These are phyloP conservation scores for Aphanomyces astaci DNA, from an alignment of 352 stramenopile genomes.

Conservation along the genomic window DNA sequence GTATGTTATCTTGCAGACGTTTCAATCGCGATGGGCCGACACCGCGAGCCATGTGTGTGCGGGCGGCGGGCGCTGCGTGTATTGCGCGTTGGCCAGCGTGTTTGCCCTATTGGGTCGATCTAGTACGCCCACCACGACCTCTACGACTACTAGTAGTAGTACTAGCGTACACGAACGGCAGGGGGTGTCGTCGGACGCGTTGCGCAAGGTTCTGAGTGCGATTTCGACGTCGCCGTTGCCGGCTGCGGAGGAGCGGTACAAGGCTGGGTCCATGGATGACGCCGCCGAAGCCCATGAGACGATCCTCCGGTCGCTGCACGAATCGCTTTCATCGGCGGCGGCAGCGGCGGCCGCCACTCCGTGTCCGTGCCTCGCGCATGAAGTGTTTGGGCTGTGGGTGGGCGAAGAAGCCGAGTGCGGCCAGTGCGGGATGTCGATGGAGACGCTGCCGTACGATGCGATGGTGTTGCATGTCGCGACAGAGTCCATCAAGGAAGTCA, in stretches of 20 bases:
- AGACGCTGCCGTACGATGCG: conserved; percentile 10
- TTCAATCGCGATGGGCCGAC: background rate
- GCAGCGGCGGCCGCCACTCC: too few relatives aligned
- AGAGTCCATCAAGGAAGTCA: background rate
- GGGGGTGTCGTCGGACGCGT: background rate
- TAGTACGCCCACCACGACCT: too few relatives aligned
- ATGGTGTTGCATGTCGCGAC: conserved; percentile 17
- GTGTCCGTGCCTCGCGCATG: conserved; percentile 9
- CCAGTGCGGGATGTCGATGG: conserved; percentile 4
- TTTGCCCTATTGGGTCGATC: conserved; percentile 4
- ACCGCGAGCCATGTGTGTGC: background rate
- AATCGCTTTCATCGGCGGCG: background rate
- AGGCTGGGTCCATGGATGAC: conserved; percentile 20
- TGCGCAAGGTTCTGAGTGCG: conserved; percentile 17
- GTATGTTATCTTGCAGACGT: background rate
- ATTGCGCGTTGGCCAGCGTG: background rate
- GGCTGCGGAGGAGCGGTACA: background rate
- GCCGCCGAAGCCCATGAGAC: conserved; percentile 20
- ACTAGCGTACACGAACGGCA: too few relatives aligned
- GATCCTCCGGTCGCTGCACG: conserved; percentile 11
- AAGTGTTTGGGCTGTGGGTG: conserved; percentile 17
- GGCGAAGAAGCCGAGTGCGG: conserved; percentile 18
- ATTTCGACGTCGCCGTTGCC: conserved; percentile 9
- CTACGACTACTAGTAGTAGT: too few relatives aligned
- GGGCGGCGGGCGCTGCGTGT: conserved; percentile 14